Evolutionary conservation across 164 flowering plant genomes (phyloP).

Genomic region (Cinnamomum micranthum): DNA sequence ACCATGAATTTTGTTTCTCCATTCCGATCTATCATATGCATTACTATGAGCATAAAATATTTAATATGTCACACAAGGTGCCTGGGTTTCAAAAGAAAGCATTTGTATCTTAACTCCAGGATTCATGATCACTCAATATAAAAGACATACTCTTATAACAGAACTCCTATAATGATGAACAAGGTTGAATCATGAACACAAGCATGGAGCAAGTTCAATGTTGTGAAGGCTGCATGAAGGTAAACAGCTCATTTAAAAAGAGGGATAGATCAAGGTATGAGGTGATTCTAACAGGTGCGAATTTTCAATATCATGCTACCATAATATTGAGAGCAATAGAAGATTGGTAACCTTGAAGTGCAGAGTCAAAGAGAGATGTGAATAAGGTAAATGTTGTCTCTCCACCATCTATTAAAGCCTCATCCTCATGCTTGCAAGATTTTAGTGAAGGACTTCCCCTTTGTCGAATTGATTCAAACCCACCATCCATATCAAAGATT

Average conservation of each 20-base stretch:
- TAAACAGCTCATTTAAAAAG: background rate
- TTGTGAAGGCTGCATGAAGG: background rate
- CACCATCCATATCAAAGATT: slow-evolving; percentile 28
- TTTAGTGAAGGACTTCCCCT: slow-evolving; percentile 45
- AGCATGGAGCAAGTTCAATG: background rate
- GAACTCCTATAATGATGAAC: background rate
- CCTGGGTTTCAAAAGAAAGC: background rate
- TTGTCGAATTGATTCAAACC: slow-evolving; percentile 31
- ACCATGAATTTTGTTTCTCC: too few relatives aligned
- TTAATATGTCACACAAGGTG: background rate
- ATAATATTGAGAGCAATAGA: background rate
- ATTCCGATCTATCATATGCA: background rate
- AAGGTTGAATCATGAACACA: background rate
- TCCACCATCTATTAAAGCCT: slow-evolving; percentile 39
- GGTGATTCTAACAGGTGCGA: background rate
- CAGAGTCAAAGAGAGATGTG: slow-evolving; percentile 82
- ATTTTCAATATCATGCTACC: background rate
- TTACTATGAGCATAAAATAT: background rate
- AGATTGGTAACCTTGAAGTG: slow-evolving; percentile 62
- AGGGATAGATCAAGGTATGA: background rate
- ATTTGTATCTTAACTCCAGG: background rate
- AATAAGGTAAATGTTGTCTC: slow-evolving; percentile 67
- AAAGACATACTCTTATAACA: background rate
- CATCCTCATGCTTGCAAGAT: slow-evolving; percentile 63
- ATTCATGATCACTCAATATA: background rate